phyloP scores from a whole-genome alignment of 345 rosid genomes.

The Eucalyptus victrix region DNA sequence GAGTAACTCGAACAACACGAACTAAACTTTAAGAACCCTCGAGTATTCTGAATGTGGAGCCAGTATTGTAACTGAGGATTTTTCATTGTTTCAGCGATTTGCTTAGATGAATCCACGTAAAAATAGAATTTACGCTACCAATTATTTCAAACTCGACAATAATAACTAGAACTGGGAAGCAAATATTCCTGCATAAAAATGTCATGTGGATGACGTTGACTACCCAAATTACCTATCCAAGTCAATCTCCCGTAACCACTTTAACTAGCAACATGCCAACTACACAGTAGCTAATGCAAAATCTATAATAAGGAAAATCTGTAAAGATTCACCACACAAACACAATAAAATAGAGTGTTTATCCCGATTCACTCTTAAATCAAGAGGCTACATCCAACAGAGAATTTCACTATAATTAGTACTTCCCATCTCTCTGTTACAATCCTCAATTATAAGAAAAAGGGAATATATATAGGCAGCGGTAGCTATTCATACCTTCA shows the following conservation, averaged over 20 bases:
- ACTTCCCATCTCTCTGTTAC: background rate
- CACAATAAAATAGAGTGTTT: background rate
- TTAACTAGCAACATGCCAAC: background rate
- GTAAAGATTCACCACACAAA: background rate
- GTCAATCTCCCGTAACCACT: background rate
- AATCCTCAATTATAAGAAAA: background rate
- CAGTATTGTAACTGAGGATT: background rate
- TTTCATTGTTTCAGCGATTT: background rate
- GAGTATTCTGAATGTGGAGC: background rate
- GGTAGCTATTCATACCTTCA: background rate
- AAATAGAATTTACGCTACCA: background rate
- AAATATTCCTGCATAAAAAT: background rate
- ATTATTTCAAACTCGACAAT: background rate
- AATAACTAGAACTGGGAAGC: background rate
- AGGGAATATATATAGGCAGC: background rate
- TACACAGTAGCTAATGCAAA: background rate
- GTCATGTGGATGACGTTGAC: background rate
- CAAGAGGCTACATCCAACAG: background rate
- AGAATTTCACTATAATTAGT: background rate
- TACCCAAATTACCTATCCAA: background rate
- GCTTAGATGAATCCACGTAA: background rate
- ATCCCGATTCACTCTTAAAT: background rate
- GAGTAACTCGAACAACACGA: background rate
- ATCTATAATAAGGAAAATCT: no score
- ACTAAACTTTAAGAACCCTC: background rate